Percentiles rank a stretch among this genome's conserved stretches.
phyloP scores from a whole-genome alignment of 2,329 filamentous ascomycete species.

The Pezicula radicicola region DNA sequence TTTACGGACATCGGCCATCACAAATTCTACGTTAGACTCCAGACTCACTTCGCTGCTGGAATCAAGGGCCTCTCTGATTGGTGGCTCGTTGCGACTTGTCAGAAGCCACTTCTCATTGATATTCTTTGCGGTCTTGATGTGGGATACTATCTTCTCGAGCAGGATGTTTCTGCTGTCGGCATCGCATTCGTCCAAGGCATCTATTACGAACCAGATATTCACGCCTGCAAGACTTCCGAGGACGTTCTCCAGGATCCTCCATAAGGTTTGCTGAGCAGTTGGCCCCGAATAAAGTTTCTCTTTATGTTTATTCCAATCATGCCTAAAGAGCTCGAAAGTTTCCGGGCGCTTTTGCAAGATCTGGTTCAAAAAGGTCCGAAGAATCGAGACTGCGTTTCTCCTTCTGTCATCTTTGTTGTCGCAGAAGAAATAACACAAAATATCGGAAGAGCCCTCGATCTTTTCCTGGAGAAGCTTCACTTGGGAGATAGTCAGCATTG shows the following conservation, averaged over 20 bases:
- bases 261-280: constrained; percentile 6
- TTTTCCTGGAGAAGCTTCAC: constrained; percentile 7
- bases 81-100: not conserved
- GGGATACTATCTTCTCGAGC: not conserved
- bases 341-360: constrained; percentile 23
- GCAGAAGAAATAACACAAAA: constrained; percentile 36
- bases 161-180: constrained; percentile 7
- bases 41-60: constrained; percentile 11
- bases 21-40: constrained; percentile 17
- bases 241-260: constrained; percentile 17
- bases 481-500: constrained; percentile 23
- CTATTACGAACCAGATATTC: constrained; percentile 19
- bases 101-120: not conserved
- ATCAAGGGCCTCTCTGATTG: constrained; percentile 2
- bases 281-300: constrained; percentile 6
- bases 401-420: constrained; percentile 33
- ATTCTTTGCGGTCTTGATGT: not conserved
- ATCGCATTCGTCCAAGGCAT: constrained; percentile 27
- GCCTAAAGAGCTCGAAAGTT: not conserved
- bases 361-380: constrained; percentile 39
- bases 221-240: constrained; percentile 4
- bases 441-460: not conserved
- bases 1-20: constrained; percentile 16
- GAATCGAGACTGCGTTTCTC: constrained; percentile 35
- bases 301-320: not conserved